Evolutionary conservation across 2,329 filamentous ascomycete genomes (phyloP).

Genomic region (Bisporella sp.): DNA sequence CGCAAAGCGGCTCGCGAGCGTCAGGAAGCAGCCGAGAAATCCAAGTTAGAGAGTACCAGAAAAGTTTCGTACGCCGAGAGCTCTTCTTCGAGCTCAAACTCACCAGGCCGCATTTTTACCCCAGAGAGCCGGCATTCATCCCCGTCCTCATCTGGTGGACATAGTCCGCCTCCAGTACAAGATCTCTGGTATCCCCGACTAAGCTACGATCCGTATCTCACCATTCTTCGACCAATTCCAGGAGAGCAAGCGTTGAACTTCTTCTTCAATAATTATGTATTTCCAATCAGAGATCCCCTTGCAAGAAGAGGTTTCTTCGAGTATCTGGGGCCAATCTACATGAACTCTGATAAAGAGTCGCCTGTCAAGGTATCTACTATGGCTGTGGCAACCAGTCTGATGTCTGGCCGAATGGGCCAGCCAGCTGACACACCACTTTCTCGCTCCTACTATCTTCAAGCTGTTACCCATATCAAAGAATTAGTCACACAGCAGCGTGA

Average conservation of each 20-base stretch:
- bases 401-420: conserved; percentile 3
- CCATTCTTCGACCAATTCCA: not conserved
- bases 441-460: conserved; percentile 3
- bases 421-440: conserved; percentile 2
- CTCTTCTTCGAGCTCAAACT: not conserved
- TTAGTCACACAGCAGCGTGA: not conserved
- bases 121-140: not conserved
- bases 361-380: conserved; percentile 3
- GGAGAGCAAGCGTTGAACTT: conserved; percentile 3
- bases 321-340: conserved; percentile 1
- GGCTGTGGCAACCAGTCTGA: conserved; percentile 4
- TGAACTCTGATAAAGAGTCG: not conserved
- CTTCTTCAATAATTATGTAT: conserved; percentile 7
- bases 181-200: not conserved
- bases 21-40: not conserved
- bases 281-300: not conserved
- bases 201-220: not conserved
- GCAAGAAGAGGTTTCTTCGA: conserved; percentile 3
- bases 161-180: not conserved
- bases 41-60: not conserved
- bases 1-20: not conserved
- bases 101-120: not conserved
- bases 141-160: not conserved
- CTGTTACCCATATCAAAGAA: conserved; percentile 2
- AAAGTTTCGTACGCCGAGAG: no score